phyloP scores from a whole-genome alignment of 1,284 basidiomycete species.

The Trichosporon sp. region DNA sequence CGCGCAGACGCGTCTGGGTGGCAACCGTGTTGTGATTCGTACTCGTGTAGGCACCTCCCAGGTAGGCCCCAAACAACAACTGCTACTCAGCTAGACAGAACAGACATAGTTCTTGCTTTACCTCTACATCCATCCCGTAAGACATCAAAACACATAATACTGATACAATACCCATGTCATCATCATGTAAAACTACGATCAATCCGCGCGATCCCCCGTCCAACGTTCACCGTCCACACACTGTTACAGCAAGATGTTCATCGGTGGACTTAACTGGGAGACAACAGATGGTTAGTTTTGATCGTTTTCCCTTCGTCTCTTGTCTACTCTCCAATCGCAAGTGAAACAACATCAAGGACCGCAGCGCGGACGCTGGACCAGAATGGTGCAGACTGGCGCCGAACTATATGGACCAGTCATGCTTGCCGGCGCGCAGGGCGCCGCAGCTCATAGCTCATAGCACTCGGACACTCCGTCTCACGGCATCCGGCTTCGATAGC shows the following conservation, averaged over 20 bases:
- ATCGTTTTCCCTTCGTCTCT: not conserved
- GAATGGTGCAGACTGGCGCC: not conserved
- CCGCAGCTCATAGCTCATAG: not conserved
- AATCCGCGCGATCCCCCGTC: not conserved
- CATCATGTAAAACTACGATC: conserved; percentile 1
- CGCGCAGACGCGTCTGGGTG: not conserved
- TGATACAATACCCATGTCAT: conserved; percentile 14
- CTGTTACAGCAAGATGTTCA: conserved; percentile 86
- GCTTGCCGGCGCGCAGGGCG: not conserved
- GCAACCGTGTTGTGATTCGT: not conserved
- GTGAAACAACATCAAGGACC: not conserved
- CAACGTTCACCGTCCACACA: not conserved
- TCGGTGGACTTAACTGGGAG: conserved; percentile 95
- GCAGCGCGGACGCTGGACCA: not conserved
- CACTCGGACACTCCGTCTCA: not conserved
- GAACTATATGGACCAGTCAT: not conserved
- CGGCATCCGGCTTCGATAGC: not conserved
- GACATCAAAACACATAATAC: conserved; percentile 10
- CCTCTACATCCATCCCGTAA: conserved; percentile 1
- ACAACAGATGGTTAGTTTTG: conserved; percentile 75
- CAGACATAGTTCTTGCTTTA: conserved; percentile 4
- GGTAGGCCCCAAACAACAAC: conserved; percentile 8
- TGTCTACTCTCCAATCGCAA: not conserved
- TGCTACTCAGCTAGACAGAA: not conserved
- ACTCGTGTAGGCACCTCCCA: conserved; percentile 4